These are phyloP conservation scores for Camelina neglecta DNA, from an alignment of 345 rosid genomes.

Conservation along the genomic window DNA sequence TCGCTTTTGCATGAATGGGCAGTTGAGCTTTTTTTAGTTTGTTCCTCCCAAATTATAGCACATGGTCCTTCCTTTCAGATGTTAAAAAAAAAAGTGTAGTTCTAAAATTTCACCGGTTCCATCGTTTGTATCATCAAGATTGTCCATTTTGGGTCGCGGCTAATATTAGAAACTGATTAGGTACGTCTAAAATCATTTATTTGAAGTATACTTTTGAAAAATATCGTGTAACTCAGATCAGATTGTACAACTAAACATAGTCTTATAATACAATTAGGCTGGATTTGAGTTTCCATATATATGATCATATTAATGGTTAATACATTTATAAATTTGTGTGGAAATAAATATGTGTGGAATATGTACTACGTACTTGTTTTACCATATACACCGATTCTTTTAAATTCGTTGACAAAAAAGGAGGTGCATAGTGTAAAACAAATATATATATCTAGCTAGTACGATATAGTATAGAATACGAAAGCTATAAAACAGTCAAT, in stretches of 20 bases:
- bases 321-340: neutral
- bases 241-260: neutral
- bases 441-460: neutral
- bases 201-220: neutral
- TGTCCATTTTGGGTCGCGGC: neutral
- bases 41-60: constrained; percentile 37
- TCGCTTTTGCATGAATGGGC: constrained; percentile 16
- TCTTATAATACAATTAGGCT: neutral
- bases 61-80: constrained; percentile 31
- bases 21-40: constrained; percentile 14
- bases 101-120: neutral
- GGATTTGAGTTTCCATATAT: neutral
- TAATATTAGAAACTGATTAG: neutral
- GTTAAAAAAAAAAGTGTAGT: neutral
- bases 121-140: constrained; percentile 4
- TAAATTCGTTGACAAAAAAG: neutral
- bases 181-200: neutral
- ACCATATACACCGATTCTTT: neutral
- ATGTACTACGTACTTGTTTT: neutral
- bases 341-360: neutral
- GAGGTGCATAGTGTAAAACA: neutral
- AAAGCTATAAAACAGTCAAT: neutral
- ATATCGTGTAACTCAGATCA: neutral
- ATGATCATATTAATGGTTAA: neutral
- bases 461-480: neutral